These are phyloP conservation scores for Wakefieldia striispora DNA, from an alignment of 768 basidiomycete species.

Conservation along the genomic window DNA sequence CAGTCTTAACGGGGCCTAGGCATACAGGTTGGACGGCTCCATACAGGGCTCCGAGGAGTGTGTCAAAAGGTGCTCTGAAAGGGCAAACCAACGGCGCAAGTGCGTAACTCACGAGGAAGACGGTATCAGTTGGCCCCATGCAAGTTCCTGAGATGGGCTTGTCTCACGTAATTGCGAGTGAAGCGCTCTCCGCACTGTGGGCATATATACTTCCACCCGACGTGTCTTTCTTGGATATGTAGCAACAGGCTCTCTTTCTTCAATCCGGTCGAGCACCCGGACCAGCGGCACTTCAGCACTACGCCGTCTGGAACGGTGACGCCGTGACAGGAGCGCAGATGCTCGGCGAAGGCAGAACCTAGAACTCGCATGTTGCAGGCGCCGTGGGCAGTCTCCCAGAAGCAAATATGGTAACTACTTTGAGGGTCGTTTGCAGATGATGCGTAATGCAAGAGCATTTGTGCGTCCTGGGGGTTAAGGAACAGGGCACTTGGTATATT, in stretches of 20 bases:
- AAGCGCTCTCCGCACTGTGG: constrained; percentile 20
- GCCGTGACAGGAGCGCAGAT: constrained; percentile 21
- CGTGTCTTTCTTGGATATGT: constrained; percentile 27
- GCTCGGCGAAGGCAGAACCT: constrained; percentile 14
- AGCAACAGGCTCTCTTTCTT: constrained; percentile 28
- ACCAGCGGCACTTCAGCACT: constrained; percentile 16
- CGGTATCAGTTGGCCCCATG: constrained; percentile 7
- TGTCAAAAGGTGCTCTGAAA: background rate
- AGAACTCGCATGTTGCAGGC: constrained; percentile 5
- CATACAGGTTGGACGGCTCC: too few species aligned
- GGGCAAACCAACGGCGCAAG: too few species aligned
- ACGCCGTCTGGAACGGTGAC: constrained; percentile 15
- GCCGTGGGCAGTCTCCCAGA: constrained; percentile 5
- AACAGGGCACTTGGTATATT: too few species aligned
- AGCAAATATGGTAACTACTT: constrained; percentile 11
- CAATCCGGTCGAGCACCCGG: constrained; percentile 16
- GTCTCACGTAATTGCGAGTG: constrained; percentile 24
- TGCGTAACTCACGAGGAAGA: background rate
- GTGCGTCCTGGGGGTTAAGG: background rate
- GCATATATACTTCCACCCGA: constrained; percentile 16
- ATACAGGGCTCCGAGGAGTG: too few species aligned
- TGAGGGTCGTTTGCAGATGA: background rate
- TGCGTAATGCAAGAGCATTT: background rate
- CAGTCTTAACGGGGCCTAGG: too few species aligned
- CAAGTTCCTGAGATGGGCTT: constrained; percentile 7